A percentile compares a stretch with the other conserved stretches of the same genome.
These are phyloP conservation scores for Erodium trifolium DNA, from an alignment of 441 rosid species.

Conservation along the genomic window DNA sequence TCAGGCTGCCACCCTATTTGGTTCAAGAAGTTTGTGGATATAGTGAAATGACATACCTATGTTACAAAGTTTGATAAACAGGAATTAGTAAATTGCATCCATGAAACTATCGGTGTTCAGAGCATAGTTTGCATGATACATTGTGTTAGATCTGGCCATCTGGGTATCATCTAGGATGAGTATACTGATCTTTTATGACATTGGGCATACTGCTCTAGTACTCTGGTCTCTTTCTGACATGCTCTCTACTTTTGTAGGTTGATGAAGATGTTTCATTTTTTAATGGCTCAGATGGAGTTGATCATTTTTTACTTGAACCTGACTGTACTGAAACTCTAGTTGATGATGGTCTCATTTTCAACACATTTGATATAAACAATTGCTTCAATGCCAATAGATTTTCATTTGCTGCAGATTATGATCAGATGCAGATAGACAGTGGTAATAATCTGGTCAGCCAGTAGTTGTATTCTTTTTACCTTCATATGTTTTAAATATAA, in stretches of 20 bases:
- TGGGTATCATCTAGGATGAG: neutral
- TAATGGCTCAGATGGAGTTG: constrained; percentile 2
- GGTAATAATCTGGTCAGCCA: neutral
- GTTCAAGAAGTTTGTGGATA: neutral
- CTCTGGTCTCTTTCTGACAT: neutral
- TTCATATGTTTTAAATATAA: neutral
- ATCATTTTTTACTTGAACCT: constrained; percentile 6
- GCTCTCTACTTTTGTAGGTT: constrained; percentile 1
- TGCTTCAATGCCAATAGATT: constrained; percentile 7
- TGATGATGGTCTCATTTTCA: constrained; percentile 4
- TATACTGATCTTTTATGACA: neutral
- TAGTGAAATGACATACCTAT: neutral
- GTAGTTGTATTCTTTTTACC: neutral
- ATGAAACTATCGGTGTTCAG: neutral
- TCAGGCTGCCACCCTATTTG: constrained; percentile 1
- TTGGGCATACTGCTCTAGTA: constrained; percentile 2
- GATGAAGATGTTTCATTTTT: constrained; percentile 4
- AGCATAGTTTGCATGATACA: neutral
- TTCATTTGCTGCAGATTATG: constrained; percentile 7
- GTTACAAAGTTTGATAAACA: neutral
- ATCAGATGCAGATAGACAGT: constrained; percentile 6
- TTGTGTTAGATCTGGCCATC: neutral
- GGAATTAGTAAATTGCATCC: neutral
- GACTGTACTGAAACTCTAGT: neutral
- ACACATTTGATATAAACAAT: neutral